These are phyloP conservation scores for Eucalyptus marginata DNA, from an alignment of 345 rosid genomes.

Conservation along the genomic window DNA sequence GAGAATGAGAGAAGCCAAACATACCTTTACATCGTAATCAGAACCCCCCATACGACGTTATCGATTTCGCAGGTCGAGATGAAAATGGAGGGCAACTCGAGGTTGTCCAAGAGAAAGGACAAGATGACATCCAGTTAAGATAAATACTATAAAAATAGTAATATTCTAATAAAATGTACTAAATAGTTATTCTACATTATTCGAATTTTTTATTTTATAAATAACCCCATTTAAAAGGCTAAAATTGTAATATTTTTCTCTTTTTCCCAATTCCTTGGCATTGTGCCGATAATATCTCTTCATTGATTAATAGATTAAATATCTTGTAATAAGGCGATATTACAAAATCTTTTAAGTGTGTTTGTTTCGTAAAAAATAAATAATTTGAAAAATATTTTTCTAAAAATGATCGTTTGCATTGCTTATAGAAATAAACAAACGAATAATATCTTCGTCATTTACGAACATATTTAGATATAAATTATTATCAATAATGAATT, in stretches of 20 bases:
- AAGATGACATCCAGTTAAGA: neutral
- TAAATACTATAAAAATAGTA: neutral
- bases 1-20: neutral
- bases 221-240: neutral
- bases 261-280: neutral
- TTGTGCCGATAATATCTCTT: neutral
- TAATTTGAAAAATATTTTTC: too few species aligned
- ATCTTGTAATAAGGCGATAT: neutral
- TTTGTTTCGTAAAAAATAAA: too few species aligned
- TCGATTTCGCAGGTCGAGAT: neutral
- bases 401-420: too few species aligned
- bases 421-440: too few species aligned
- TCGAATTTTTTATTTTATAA: neutral
- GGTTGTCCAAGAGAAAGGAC: neutral
- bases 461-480: too few species aligned
- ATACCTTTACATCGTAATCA: neutral
- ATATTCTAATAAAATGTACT: neutral
- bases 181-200: neutral
- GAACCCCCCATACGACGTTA: neutral
- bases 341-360: neutral
- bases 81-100: neutral
- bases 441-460: neutral
- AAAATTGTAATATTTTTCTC: neutral
- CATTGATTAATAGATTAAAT: neutral
- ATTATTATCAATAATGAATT: too few species aligned